Conservation (phyloP, 306 rosid species). For the Nissolia schottii region DNA sequence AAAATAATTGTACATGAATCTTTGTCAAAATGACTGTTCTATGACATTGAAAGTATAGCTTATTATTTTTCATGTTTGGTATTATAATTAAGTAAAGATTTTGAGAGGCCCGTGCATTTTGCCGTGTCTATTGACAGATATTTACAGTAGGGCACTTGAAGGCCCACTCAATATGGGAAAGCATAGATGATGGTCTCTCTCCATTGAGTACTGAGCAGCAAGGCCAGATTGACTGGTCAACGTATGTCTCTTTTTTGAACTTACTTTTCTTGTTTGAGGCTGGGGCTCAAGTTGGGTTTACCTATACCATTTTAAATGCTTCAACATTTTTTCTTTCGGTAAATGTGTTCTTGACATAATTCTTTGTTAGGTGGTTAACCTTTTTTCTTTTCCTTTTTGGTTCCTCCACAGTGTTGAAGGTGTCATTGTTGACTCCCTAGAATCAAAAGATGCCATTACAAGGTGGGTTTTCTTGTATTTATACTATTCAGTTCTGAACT, state of each 20-base stretch:
- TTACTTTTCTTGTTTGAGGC: conserved; percentile 8
- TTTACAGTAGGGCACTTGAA: conserved; percentile 68
- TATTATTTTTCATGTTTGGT: conserved; percentile 4
- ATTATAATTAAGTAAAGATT: conserved; percentile 23
- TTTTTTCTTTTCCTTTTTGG: background rate
- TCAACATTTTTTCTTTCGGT: background rate
- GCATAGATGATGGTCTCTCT: conserved; percentile 52
- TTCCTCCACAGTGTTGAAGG: conserved; percentile 73
- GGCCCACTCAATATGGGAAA: conserved; percentile 72
- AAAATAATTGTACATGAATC: background rate
- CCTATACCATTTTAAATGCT: conserved; percentile 1
- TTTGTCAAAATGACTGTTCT: conserved; percentile 19
- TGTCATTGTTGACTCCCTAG: conserved; percentile 69
- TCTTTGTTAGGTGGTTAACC: conserved; percentile 25
- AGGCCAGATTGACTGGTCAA: conserved; percentile 76
- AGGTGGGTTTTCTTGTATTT: conserved; percentile 54
- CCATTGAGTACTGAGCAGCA: conserved; percentile 45
- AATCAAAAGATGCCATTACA: conserved; percentile 65
- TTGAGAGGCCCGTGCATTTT: conserved; percentile 25
- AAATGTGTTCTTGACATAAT: background rate
- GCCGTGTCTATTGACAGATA: conserved; percentile 54
- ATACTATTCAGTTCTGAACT: conserved; percentile 3
- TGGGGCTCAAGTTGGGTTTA: background rate
- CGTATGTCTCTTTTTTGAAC: conserved; percentile 48
- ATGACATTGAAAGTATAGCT: conserved; percentile 5